Base-by-base conservation (phyloP, 2,329 filamentous ascomycete species). In the Cercospora zeae-maydis region DNA sequence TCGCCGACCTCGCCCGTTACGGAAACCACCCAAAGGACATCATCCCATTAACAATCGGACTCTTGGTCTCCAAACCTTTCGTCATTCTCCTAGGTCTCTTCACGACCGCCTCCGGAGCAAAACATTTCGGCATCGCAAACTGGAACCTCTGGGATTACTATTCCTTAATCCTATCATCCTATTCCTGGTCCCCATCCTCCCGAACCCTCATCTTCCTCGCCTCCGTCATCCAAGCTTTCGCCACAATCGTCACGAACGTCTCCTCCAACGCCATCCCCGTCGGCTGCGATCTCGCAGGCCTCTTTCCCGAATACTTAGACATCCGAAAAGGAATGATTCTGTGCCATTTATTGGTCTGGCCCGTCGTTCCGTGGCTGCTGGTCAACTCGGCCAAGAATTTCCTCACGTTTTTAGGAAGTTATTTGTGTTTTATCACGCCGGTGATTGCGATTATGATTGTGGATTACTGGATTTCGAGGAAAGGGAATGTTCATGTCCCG, bases 121-220 rank as follows among this genome's bases (percentile, higher is more conserved):
- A 69, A 3, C 58, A 66, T 11, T 74, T 74, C 36, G 78, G 78
- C 3, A 72, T 74, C 5, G 74, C 74, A 3, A 77, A 78, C 66
- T 81, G 78, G 79, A 80, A 81, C 58, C 69, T 78, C 1, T 80
- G 78, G 78, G 78, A 80, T 65, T 73, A 80, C n/a, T 76, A 77
- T 58, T 70, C 70, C 31, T 70, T 72, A 1, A 77, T 81, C 7
- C 72, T 80, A 5, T 75, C 76, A 16, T 72, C 24, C 3, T 27
- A 27, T 27, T 27, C 3, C 66, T 80, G 76, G 71, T 70, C 70
- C 1, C 72, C 78, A 0, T 72, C 70, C 4, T 74, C 76, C 4
- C 74, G 78, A 4, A 75, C 76, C 8, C 74, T 73, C 2, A 71
- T 80, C 37, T 79, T 80, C 66, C 74, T 80, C 51, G 75, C 74